Percentiles rank a stretch among this genome's conserved stretches.
phyloP scores from a whole-genome alignment of 2,329 filamentous ascomycete species.

The Beauveria asiatica region DNA sequence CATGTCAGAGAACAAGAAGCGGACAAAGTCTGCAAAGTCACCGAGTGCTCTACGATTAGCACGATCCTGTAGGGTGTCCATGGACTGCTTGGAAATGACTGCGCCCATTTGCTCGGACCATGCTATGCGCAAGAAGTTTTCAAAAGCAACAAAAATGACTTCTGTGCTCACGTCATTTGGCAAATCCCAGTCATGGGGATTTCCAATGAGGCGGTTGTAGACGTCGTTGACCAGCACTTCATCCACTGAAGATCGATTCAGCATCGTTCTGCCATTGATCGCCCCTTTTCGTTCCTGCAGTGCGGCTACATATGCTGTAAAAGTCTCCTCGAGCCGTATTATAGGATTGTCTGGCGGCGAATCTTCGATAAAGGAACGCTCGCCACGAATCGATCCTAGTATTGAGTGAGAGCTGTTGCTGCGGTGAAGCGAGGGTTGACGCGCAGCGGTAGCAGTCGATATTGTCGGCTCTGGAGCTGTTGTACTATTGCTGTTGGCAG shows the following conservation, averaged over 20 bases:
- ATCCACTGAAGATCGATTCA: conserved; percentile 62
- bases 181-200: conserved; percentile 67
- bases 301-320: conserved; percentile 73
- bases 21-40: conserved; percentile 64
- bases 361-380: conserved; percentile 29
- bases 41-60: conserved; percentile 58
- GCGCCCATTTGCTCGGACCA: conserved; percentile 87
- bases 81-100: conserved; percentile 62
- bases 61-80: conserved; percentile 66
- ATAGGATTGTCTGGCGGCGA: conserved; percentile 57
- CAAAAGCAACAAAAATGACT: conserved; percentile 82
- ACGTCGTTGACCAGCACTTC: conserved; percentile 79
- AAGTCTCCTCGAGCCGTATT: conserved; percentile 71
- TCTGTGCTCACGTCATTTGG: conserved; percentile 71
- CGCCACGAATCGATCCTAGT: conserved; percentile 43
- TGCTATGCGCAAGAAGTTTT: conserved; percentile 81
- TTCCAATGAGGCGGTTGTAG: conserved; percentile 81
- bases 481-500: conserved; percentile 44
- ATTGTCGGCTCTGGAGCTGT: conserved; percentile 17
- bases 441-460: conserved; percentile 27
- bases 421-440: conserved; percentile 33
- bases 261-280: conserved; percentile 68
- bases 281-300: conserved; percentile 80
- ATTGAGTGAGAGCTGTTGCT: conserved; percentile 44
- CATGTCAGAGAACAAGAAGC: conserved; percentile 56